A percentile compares a stretch with the other conserved stretches of the same genome.
Evolutionary conservation across 2,329 filamentous ascomycete species (phyloP).

Genomic region (Fusarium sp.): DNA sequence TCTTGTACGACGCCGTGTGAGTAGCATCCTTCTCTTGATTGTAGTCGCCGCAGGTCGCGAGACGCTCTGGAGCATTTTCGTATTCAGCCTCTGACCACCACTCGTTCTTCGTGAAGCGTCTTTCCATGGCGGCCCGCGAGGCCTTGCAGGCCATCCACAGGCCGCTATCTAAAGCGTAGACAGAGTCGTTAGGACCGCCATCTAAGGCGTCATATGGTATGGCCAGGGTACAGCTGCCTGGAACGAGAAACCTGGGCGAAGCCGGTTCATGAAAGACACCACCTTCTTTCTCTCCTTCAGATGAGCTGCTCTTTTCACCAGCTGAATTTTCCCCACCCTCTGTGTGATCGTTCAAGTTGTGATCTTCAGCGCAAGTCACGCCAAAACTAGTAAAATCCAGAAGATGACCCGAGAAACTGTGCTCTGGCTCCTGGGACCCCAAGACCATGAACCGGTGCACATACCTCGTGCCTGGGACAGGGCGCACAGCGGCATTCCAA

Average conservation of each 20-base stretch:
- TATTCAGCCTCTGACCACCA: constrained; percentile 23
- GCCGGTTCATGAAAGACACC: background rate
- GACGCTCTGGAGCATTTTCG: background rate
- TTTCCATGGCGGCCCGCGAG: constrained; percentile 24
- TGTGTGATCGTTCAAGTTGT: fast-evolving
- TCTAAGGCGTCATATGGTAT: constrained; percentile 8
- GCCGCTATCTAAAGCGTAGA: constrained; percentile 22
- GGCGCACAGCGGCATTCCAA: constrained; percentile 26
- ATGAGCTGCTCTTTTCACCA: background rate
- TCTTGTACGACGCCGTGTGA: constrained; percentile 18
- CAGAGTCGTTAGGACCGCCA: constrained; percentile 17
- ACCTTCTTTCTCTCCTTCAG: background rate
- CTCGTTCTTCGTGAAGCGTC: constrained; percentile 16
- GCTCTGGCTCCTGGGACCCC: background rate
- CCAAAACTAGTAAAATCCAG: background rate
- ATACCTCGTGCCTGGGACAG: background rate
- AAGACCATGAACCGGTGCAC: constrained; percentile 26
- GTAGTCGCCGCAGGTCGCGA: background rate
- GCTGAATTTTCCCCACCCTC: background rate
- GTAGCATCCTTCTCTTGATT: background rate
- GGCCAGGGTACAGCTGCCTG: background rate
- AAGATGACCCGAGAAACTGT: background rate
- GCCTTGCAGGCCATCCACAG: constrained; percentile 18
- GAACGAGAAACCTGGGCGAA: too few species aligned
- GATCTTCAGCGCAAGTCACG: background rate